These are phyloP conservation scores for Penicillium sp. DNA, from an alignment of 2,329 filamentous ascomycete genomes.

Conservation along the genomic window DNA sequence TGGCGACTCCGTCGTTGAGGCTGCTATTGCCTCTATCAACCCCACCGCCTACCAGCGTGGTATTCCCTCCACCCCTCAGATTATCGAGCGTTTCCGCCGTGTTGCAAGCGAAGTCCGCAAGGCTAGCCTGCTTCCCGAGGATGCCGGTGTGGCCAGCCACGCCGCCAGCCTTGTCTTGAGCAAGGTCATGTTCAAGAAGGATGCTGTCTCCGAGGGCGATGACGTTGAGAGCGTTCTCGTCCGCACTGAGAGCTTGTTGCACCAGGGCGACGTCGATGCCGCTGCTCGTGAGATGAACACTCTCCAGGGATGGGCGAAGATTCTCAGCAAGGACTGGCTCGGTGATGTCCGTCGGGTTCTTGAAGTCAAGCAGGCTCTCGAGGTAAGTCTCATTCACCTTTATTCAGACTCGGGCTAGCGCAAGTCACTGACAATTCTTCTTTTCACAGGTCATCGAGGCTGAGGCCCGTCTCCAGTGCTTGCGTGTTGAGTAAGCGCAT, in stretches of 20 bases:
- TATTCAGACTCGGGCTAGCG: background rate
- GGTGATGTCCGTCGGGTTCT: constrained; percentile 86
- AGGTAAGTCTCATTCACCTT: constrained; percentile 63
- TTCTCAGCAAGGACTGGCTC: constrained; percentile 91
- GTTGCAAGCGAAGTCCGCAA: constrained; percentile 93
- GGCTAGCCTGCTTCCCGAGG: constrained; percentile 85
- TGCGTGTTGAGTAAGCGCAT: constrained; percentile 70
- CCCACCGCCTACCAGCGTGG: constrained; percentile 91
- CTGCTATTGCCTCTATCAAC: constrained; percentile 95
- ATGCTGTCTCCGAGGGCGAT: constrained; percentile 75
- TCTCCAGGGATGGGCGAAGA: constrained; percentile 91
- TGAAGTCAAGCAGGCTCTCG: constrained; percentile 93
- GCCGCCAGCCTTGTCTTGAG: constrained; percentile 86
- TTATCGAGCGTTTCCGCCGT: constrained; percentile 93
- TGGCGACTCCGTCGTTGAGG: constrained; percentile 82
- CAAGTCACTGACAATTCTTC: constrained; percentile 17
- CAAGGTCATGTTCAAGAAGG: constrained; percentile 96
- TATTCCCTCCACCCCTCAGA: constrained; percentile 77
- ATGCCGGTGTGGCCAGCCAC: constrained; percentile 92
- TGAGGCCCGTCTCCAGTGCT: constrained; percentile 83
- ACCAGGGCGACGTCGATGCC: constrained; percentile 89
- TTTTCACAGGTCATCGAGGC: constrained; percentile 74
- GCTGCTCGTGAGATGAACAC: constrained; percentile 95
- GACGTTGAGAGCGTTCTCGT: constrained; percentile 94
- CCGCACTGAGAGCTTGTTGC: constrained; percentile 83